Evolutionary conservation across 768 basidiomycete genomes (phyloP).

Genomic region (Boletus vermiculosoides): DNA sequence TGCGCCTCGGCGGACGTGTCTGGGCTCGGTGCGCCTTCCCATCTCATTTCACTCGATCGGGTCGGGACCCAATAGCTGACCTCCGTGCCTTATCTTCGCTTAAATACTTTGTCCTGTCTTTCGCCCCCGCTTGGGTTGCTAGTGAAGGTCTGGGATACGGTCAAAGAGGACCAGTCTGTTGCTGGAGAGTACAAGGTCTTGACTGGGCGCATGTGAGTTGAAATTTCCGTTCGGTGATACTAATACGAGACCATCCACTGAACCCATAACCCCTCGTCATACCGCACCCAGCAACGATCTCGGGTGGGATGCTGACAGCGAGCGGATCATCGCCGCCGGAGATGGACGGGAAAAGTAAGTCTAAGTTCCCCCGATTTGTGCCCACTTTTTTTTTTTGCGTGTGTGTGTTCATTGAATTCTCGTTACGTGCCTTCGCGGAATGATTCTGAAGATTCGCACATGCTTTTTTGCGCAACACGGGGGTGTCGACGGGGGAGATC

Average conservation of each 20-base stretch:
- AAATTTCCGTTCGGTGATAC: neutral
- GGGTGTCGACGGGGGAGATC: constrained; percentile 85
- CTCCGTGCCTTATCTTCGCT: too few relatives aligned
- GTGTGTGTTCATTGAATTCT: neutral
- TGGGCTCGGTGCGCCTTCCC: constrained; percentile 69
- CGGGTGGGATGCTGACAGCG: constrained; percentile 95
- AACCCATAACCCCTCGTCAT: neutral
- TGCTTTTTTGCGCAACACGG: constrained; percentile 81
- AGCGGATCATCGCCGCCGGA: constrained; percentile 92
- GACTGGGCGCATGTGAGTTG: constrained; percentile 63
- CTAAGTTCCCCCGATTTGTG: neutral
- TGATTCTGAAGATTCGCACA: constrained; percentile 61
- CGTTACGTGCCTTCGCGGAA: neutral
- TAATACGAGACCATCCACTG: neutral
- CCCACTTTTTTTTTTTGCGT: neutral
- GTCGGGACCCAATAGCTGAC: neutral
- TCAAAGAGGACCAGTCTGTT: constrained; percentile 77
- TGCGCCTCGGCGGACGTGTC: constrained; percentile 85
- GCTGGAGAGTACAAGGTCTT: constrained; percentile 81
- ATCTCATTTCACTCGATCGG: neutral
- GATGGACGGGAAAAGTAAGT: constrained; percentile 84
- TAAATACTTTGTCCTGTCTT: neutral
- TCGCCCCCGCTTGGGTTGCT: neutral
- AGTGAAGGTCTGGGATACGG: constrained; percentile 93
- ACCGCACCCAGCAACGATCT: constrained; percentile 73